Evolutionary conservation across 768 basidiomycete species (phyloP), one percentile per base, ranked within the genome.

Genomic region (Cystobasidium tubakii): DNA sequence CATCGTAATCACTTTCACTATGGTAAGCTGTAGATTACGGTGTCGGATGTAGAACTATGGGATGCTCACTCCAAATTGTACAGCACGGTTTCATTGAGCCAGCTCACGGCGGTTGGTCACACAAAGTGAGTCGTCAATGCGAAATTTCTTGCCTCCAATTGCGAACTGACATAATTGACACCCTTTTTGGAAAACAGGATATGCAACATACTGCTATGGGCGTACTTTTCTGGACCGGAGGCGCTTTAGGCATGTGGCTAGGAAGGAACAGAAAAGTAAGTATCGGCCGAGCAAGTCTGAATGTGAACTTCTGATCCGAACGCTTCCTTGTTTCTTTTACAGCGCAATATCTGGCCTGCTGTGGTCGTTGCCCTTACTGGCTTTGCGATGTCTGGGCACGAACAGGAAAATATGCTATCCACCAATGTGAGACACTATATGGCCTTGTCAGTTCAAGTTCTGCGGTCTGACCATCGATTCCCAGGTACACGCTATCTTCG

Each of bases 211-310:
- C 63, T 4, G 34, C 63, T 39, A 39, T 65, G 34, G 63, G 63
- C 25, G 63, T 65, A 12, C 63, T 65, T 7, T 65, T 65, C 63
- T 65, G 63, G 63, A 65, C 63, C 25, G 63, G 63, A 10, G 63
- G 63, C 23, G 63, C 63, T 27, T n/a, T 65, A 44, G 63, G 63
- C 25, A 65, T 65, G 63, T 65, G 63, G 63, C 34, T 65, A 36
- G 43, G 63, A 6, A 65, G 63, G 34, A 65, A 65, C 25, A 44
- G 63, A 60, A 60, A 34, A 25, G 57, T 60, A 23, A 31, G 57
- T 23, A 9, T 3, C 46, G 3, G 46, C 3, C 12, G 3, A n/a
- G 7, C 46, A 50, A 9, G 39, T 12, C 46, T 15, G 46, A n/a
- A n/a, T n/a, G n/a, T n/a, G n/a, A n/a, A n/a, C n/a, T n/a, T n/a